Evolutionary conservation across 2,329 filamentous ascomycete genomes (phyloP), one percentile per base, ranked within the genome.

Genomic region (Hypoxylon sp.): DNA sequence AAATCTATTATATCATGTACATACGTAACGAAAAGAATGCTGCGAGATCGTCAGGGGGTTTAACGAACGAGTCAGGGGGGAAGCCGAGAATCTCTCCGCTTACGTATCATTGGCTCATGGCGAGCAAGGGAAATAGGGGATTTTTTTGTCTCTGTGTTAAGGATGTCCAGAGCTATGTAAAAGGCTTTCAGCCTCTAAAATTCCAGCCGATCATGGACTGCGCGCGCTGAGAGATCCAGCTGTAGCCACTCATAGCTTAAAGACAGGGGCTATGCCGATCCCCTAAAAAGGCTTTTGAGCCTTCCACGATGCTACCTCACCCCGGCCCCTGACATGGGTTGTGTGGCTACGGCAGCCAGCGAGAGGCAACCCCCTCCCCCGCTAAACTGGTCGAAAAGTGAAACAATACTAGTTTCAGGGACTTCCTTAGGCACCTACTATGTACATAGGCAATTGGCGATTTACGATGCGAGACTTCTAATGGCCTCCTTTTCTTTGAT

Each of bases 201-300:
- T 53, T 63, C 51, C 55, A 70, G 61, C 43, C 41, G 36, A 32
- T 30, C 53, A 32, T 45, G 55, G 49, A 59, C 30, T 62, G 32
- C 14, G 48, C 50, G 68, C 51, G 68, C 65, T 46, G 65, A 65
- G 65, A 60, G 63, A 63, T 60, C 61, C 41, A 60, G n/a, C 57
- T 60, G 21, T 46, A 70, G 57, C 74, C 74, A 75, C 51, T 75
- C 70, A 74, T 36, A 61, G 50, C 23, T 28, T 7, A 36, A 34
- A 21, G 21, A 67, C 74, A 73, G 57, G 74, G 74, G 46, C 65
- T 38, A 11, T 17, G 62, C 30, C 53, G 65, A 68, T 66, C 67
- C 14, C 67, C 52, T 32, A 61, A 51, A 59, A 67, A 56, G 34
- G 41, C 49, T 60, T 30, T 58, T 49, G 21, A 60, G 45, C 66